Evolutionary conservation across 805 yeast species (phyloP).

Genomic region (Sugiyamaella smithiae): DNA sequence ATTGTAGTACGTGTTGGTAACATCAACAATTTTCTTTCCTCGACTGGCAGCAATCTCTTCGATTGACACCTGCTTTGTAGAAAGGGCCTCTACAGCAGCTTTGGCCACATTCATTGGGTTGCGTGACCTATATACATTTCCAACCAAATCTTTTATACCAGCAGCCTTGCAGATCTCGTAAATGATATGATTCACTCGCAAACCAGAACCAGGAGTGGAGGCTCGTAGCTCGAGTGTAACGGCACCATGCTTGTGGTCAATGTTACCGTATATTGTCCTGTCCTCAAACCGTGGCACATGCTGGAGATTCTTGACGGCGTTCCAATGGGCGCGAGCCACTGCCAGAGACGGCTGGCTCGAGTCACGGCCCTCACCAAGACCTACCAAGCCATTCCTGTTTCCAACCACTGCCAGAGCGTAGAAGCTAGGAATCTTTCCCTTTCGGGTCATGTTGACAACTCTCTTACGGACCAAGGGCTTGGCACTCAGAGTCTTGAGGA

Average conservation of each 20-base stretch:
- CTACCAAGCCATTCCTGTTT: slow-evolving; percentile 89
- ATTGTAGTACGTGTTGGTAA: slow-evolving; percentile 78
- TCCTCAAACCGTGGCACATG: slow-evolving; percentile 85
- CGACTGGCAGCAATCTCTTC: slow-evolving; percentile 87
- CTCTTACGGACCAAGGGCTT: slow-evolving; percentile 51
- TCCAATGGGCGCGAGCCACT: slow-evolving; percentile 82
- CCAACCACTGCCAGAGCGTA: slow-evolving; percentile 89
- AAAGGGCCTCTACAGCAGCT: slow-evolving; percentile 80
- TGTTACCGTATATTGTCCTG: slow-evolving; percentile 83
- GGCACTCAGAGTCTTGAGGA: slow-evolving; percentile 56
- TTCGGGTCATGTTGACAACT: slow-evolving; percentile 87
- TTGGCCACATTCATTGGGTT: slow-evolving; percentile 93
- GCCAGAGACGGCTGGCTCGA: slow-evolving; percentile 73
- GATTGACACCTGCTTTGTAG: slow-evolving; percentile 68
- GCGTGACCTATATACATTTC: slow-evolving; percentile 88
- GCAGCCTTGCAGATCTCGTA: slow-evolving; percentile 90
- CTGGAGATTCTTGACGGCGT: slow-evolving; percentile 81
- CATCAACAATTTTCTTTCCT: slow-evolving; percentile 93
- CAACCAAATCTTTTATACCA: slow-evolving; percentile 90
- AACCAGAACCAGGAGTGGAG: slow-evolving; percentile 91
- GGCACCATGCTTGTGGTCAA: slow-evolving; percentile 83
- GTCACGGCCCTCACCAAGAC: slow-evolving; percentile 93
- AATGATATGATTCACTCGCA: slow-evolving; percentile 85
- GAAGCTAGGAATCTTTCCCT: slow-evolving; percentile 82
- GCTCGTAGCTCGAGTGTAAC: slow-evolving; percentile 77